Evolutionary conservation across 495 filamentous ascomycete genomes (phyloP).

Genomic region (Clohesyomyces aquaticus): DNA sequence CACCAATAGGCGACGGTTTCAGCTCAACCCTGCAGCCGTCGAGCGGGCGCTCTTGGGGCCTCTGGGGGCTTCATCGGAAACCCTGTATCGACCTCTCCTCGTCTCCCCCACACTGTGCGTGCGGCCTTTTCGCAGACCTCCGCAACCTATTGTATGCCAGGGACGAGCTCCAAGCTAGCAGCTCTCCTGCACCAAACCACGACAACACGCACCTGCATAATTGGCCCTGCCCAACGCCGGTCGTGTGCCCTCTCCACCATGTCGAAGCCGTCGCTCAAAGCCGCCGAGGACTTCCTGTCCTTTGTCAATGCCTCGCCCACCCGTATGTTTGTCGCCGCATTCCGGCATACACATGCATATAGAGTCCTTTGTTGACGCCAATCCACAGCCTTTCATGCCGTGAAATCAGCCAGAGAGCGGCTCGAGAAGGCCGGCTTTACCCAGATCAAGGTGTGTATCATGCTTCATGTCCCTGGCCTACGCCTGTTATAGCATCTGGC

Average conservation of each 20-base stretch:
- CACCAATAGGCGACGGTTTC: not conserved
- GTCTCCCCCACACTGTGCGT: slow-evolving; percentile 7
- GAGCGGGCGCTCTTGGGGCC: not conserved
- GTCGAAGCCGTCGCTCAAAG: slow-evolving; percentile 49
- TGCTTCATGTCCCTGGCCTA: slow-evolving; percentile 3
- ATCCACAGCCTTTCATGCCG: slow-evolving; percentile 85
- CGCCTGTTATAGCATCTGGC: not conserved
- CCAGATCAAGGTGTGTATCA: slow-evolving; percentile 67
- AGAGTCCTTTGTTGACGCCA: slow-evolving; percentile 31
- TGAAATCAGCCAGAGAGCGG: slow-evolving; percentile 72
- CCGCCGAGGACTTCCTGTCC: slow-evolving; percentile 82
- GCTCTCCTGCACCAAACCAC: slow-evolving; percentile 15
- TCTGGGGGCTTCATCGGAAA: slow-evolving; percentile 1
- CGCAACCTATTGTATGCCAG: slow-evolving; percentile 35
- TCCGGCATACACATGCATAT: slow-evolving; percentile 2
- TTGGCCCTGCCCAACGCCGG: slow-evolving; percentile 4
- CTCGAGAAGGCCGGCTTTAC: slow-evolving; percentile 82
- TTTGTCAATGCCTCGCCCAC: slow-evolving; percentile 96
- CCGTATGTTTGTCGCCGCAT: slow-evolving; percentile 64
- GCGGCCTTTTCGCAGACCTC: slow-evolving; percentile 24
- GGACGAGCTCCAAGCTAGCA: slow-evolving; percentile 16
- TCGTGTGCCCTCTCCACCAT: slow-evolving; percentile 24
- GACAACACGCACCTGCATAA: slow-evolving; percentile 19
- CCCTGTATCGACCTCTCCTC: slow-evolving; percentile 12
- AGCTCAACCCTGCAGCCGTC: not conserved